A percentile compares a stretch with the other conserved stretches of the same genome.
These are phyloP conservation scores for Globisporangium cystogenes DNA, from an alignment of 352 stramenopile species.

Conservation along the genomic window DNA sequence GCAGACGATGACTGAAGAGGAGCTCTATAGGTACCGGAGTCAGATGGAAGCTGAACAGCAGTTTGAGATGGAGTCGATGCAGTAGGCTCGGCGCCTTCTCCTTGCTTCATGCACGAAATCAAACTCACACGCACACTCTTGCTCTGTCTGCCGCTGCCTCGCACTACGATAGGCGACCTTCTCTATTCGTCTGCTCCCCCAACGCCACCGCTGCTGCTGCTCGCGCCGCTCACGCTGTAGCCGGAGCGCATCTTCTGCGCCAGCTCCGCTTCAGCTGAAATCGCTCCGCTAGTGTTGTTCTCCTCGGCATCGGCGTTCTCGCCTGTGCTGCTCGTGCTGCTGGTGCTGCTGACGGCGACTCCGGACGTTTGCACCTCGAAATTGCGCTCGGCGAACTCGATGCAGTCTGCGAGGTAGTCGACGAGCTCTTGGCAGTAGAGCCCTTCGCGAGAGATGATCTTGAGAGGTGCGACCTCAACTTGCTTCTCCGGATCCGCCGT, in stretches of 20 bases:
- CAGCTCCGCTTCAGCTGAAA: constrained; percentile 8
- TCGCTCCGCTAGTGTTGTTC: constrained; percentile 10
- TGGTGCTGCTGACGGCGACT: constrained; percentile 22
- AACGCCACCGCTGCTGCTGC: constrained; percentile 41
- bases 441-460: constrained; percentile 78
- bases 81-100: constrained; percentile 2
- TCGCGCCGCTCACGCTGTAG: constrained; percentile 56
- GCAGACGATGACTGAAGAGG: constrained; percentile 3
- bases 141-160: neutral
- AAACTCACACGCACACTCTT: neutral
- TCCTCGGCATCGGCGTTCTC: constrained; percentile 19
- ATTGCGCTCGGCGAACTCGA: constrained; percentile 68
- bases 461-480: constrained; percentile 64
- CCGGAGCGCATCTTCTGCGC: constrained; percentile 30
- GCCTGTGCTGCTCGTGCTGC: constrained; percentile 15
- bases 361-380: constrained; percentile 27
- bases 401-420: constrained; percentile 76
- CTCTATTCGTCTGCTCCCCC: constrained; percentile 8
- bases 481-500: constrained; percentile 50
- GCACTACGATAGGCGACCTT: neutral
- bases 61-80: constrained; percentile 14
- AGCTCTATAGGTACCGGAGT: constrained; percentile 4
- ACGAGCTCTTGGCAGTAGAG: constrained; percentile 82
- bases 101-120: neutral
- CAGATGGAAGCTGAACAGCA: constrained; percentile 5